phyloP scores from a whole-genome alignment of 768 basidiomycete genomes.

The Boletus coccyginus region DNA sequence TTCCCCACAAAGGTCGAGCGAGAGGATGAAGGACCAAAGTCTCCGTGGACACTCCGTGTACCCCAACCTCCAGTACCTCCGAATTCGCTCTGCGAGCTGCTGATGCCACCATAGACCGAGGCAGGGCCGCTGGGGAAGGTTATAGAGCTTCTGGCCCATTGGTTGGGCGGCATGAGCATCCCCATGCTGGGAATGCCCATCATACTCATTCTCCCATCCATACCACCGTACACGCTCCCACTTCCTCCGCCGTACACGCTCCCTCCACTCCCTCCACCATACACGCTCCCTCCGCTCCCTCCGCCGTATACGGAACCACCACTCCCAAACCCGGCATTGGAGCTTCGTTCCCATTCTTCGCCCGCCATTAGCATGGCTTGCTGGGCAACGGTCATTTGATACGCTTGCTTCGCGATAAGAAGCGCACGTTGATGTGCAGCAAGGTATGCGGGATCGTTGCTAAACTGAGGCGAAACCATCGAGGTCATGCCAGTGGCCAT shows the following conservation, averaged over 20 bases:
- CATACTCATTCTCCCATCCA: conserved; percentile 41
- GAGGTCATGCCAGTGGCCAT: conserved; percentile 22
- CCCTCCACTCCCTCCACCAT: conserved; percentile 39
- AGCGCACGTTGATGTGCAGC: conserved; percentile 87
- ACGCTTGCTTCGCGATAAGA: conserved; percentile 83
- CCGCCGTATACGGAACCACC: conserved; percentile 37
- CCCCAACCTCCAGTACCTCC: conserved; percentile 52
- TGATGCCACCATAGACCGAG: conserved; percentile 57
- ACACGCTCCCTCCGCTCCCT: conserved; percentile 44
- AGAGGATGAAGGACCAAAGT: conserved; percentile 45
- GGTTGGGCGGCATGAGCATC: conserved; percentile 36
- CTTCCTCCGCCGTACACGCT: conserved; percentile 34
- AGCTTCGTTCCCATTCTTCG: conserved; percentile 88
- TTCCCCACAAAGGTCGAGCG: conserved; percentile 1
- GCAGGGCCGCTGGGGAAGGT: conserved; percentile 47
- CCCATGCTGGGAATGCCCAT: conserved; percentile 38
- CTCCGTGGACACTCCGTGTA: conserved; percentile 71
- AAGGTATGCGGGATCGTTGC: conserved; percentile 55
- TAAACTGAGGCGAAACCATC: conserved; percentile 40
- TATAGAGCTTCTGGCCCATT: conserved; percentile 45
- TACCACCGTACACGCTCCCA: conserved; percentile 48
- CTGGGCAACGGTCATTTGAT: conserved; percentile 87
- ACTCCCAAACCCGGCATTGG: conserved; percentile 45
- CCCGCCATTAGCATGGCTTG: conserved; percentile 87
- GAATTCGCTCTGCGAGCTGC: conserved; percentile 60